Conservation (phyloP, 192 early-diverging fungal species). For the Gamsiella multidivaricata region DNA sequence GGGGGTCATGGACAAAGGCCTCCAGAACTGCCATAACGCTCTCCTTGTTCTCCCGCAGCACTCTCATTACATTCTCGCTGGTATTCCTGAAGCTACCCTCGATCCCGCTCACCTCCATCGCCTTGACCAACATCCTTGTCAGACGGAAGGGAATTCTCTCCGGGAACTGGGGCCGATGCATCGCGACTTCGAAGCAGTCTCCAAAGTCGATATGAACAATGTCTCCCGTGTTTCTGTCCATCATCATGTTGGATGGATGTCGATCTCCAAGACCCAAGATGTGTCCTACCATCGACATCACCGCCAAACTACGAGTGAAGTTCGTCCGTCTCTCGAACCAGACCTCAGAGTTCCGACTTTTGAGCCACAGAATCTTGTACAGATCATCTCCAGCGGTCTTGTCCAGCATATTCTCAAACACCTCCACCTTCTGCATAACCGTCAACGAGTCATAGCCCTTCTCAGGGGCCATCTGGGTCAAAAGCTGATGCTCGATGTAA, state of each 20-base stretch:
- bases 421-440: constrained; percentile 88
- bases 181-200: constrained; percentile 96
- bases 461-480: constrained; percentile 64
- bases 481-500: constrained; percentile 87
- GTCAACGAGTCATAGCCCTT: constrained; percentile 84
- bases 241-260: constrained; percentile 96
- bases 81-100: constrained; percentile 98
- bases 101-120: constrained; percentile 97
- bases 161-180: constrained; percentile 95
- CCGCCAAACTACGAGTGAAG: constrained; percentile 92
- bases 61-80: constrained; percentile 95
- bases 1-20: constrained; percentile 96
- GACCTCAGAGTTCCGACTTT: constrained; percentile 93
- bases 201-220: constrained; percentile 98
- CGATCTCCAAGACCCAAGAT: constrained; percentile 96
- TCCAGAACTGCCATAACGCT: constrained; percentile 98
- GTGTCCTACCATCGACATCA: constrained; percentile 99
- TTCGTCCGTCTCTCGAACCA: constrained; percentile 97
- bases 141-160: constrained; percentile 98
- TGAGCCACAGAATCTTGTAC: constrained; percentile 92
- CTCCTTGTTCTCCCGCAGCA: constrained; percentile 94
- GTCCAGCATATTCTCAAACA: constrained; percentile 88
- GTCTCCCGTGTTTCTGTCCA: constrained; percentile 88
- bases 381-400: constrained; percentile 88
- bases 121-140: constrained; percentile 97